A percentile compares a stretch with the other conserved stretches of the same genome.
phyloP scores from a whole-genome alignment of 2,329 filamentous ascomycete species.

The Claviceps sp. region DNA sequence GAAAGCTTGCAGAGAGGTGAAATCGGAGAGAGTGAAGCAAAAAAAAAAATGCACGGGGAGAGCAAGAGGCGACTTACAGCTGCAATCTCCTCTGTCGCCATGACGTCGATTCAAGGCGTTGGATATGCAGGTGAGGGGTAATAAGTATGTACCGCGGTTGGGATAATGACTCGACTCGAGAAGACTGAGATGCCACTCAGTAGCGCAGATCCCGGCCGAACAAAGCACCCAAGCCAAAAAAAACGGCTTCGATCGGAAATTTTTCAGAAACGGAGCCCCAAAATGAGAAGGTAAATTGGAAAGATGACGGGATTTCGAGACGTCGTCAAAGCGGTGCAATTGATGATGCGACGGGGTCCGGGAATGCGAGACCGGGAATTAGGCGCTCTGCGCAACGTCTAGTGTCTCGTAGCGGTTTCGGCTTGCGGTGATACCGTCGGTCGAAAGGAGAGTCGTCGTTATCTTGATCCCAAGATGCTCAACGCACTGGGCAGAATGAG shows the following conservation, averaged over 20 bases:
- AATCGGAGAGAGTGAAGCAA: not conserved
- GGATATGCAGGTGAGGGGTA: constrained; percentile 1
- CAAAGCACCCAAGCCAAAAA: not conserved
- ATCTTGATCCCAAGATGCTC: too few relatives aligned
- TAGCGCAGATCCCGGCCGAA: not conserved
- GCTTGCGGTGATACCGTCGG: too few relatives aligned
- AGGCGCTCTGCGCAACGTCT: too few relatives aligned
- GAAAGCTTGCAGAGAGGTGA: not conserved
- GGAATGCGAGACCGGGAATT: too few relatives aligned
- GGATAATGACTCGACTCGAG: not conserved
- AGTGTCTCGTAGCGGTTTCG: too few relatives aligned
- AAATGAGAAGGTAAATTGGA: too few relatives aligned
- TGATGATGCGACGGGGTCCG: too few relatives aligned
- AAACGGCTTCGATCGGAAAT: not conserved
- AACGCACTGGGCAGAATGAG: too few relatives aligned
- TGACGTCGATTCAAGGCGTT: constrained; percentile 6
- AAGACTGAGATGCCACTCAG: not conserved
- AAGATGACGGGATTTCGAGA: too few relatives aligned
- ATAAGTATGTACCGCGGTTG: not conserved
- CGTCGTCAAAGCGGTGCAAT: too few relatives aligned
- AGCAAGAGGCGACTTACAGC: constrained; percentile 13
- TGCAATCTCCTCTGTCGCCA: constrained; percentile 22
- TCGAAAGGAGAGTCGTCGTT: too few relatives aligned
- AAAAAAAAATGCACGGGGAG: not conserved
- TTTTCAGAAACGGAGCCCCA: too few relatives aligned